Base-by-base conservation (phyloP, 164 flowering plant genomes). In the Litsea cubeba region DNA sequence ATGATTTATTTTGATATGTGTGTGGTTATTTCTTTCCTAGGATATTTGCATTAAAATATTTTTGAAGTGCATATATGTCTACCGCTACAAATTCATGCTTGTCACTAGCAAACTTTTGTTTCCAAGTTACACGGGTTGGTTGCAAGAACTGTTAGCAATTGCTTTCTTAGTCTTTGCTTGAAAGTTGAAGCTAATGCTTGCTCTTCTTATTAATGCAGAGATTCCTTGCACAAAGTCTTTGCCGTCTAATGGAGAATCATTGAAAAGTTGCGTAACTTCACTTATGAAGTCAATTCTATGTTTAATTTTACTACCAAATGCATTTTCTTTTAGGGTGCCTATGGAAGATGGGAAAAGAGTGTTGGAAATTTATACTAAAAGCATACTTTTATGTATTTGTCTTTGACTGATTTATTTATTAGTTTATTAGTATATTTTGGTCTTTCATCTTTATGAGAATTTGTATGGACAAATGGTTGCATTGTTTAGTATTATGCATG, bases 221-320 rank as follows among this genome's bases (percentile, higher is more conserved):
- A 78, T 49, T 76, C 93, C 95, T 63, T 91, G 95, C 73, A 73
- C 76, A 50, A 86, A 85, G 78, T 81, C 86, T 30, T 85, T 65
- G 23, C 12, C 83, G n/a, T 23, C 78, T n/a, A 83, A 83, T 76
- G 78, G 69, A 69, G 82, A 75, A 51, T 28, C 84, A 69, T 62
- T 89, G 88, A 82, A 85, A 85, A 57, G n/a, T 68, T 75, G 40
- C 35, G 15, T 1, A 2, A 10, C n/a, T 46, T 18, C 50, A 49
- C 11, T 8, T 40, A 20, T 35, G 46, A 35, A 35, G 28, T 22
- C 66, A 17, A 63, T 63, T 54, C 30, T 40, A 63, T 63, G 28
- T 24, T 11, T 24, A 63, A 11, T 11, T 12, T 24, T 63, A 22
- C 28, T 20, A 5, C n/a, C 17, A 20, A 5, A 15, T 14, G 17